A percentile compares a stretch with the other conserved stretches of the same genome.
These are phyloP conservation scores for Metschnikowia lunata DNA, from an alignment of 805 yeast species.

Conservation along the genomic window DNA sequence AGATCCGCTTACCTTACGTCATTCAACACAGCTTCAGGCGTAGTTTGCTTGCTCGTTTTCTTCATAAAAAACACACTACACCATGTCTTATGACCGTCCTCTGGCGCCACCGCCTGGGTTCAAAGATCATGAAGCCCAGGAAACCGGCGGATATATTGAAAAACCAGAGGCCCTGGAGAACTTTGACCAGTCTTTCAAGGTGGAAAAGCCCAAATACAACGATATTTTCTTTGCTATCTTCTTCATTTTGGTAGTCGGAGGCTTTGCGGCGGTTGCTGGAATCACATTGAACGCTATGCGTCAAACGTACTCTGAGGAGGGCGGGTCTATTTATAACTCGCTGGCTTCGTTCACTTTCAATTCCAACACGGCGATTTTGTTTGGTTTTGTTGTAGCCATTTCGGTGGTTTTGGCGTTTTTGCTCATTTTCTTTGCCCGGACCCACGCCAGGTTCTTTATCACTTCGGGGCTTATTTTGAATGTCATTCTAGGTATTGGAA, in stretches of 20 bases:
- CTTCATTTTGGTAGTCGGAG: slow-evolving; percentile 44
- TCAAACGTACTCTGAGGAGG: slow-evolving; percentile 49
- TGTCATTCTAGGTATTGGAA: slow-evolving; percentile 64
- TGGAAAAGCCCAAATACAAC: slow-evolving; percentile 58
- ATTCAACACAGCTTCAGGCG: no score
- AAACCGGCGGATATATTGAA: slow-evolving; percentile 20
- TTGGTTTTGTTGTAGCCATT: slow-evolving; percentile 60
- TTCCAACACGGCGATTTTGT: slow-evolving; percentile 68
- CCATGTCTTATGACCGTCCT: slow-evolving; percentile 8
- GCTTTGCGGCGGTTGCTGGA: slow-evolving; percentile 67
- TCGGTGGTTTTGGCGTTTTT: slow-evolving; percentile 53
- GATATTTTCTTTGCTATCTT: slow-evolving; percentile 70
- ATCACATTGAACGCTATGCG: slow-evolving; percentile 64
- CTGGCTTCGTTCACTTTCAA: slow-evolving; percentile 58
- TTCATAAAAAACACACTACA: no score
- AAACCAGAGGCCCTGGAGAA: slow-evolving; percentile 31
- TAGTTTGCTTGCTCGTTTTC: no score
- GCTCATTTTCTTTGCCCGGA: slow-evolving; percentile 58
- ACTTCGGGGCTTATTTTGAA: slow-evolving; percentile 64
- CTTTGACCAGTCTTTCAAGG: slow-evolving; percentile 67
- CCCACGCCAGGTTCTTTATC: slow-evolving; percentile 64
- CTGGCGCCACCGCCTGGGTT: slow-evolving; percentile 7
- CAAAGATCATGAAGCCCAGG: slow-evolving; percentile 28
- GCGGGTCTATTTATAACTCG: slow-evolving; percentile 57
- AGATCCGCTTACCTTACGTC: no score